These are phyloP conservation scores for Aspergillus spinulosporus DNA, from an alignment of 2,329 filamentous ascomycete species.

Conservation along the genomic window DNA sequence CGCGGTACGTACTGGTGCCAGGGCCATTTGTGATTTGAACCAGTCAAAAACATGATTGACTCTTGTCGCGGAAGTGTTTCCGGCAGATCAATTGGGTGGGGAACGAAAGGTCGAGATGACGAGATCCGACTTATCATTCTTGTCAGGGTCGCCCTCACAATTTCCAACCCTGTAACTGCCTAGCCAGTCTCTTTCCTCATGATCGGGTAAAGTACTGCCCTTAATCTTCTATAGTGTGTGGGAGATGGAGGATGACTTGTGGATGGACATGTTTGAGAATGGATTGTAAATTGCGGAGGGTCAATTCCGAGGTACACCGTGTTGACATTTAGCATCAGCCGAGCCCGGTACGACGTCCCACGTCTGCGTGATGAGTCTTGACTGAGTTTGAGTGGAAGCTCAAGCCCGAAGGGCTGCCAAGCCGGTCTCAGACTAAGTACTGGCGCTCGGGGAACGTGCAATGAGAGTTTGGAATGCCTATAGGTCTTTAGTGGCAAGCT, in stretches of 20 bases:
- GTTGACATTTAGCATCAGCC: background rate
- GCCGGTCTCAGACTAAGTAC: background rate
- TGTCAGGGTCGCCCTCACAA: background rate
- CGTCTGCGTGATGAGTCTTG: background rate
- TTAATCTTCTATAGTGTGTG: background rate
- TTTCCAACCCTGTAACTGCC: background rate
- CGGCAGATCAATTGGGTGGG: conserved; percentile 26
- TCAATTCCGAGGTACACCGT: too few species aligned
- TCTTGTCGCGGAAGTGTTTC: conserved; percentile 22
- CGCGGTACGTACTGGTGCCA: conserved; percentile 1
- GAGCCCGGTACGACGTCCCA: background rate
- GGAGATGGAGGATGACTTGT: background rate
- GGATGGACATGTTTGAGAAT: conserved; percentile 5
- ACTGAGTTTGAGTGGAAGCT: background rate
- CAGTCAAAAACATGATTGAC: conserved; percentile 14
- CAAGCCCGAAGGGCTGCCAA: background rate
- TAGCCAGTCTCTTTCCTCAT: background rate
- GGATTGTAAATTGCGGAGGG: background rate
- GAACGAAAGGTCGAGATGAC: conserved; percentile 13
- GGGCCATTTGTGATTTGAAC: conserved; percentile 16
- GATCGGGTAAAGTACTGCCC: too few species aligned
- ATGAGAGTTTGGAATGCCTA: conserved; percentile 1
- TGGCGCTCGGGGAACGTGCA: background rate
- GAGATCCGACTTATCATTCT: conserved; percentile 16
- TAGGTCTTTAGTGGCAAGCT: conserved; percentile 5